Evolutionary conservation across 1,284 basidiomycete genomes (phyloP).

Genomic region (Puccinia horiana): DNA sequence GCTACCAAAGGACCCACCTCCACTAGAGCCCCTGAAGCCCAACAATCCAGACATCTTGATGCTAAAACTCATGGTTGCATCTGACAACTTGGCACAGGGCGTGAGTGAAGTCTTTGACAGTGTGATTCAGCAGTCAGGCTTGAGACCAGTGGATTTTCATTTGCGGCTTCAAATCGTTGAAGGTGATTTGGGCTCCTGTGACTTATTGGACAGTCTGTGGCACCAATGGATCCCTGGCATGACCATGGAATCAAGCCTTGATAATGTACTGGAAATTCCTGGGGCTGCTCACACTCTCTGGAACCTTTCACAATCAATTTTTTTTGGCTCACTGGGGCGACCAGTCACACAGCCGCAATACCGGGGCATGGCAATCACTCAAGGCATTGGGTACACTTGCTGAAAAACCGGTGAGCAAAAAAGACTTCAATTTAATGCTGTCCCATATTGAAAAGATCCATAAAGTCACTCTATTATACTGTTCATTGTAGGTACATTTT

Average conservation of each 20-base stretch:
- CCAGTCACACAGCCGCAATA: neutral
- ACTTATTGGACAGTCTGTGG: neutral
- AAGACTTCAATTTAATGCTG: slow-evolving; percentile 6
- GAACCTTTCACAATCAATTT: slow-evolving; percentile 6
- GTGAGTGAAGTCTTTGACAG: neutral
- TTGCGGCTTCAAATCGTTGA: neutral
- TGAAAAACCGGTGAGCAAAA: neutral
- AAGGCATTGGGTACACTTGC: neutral
- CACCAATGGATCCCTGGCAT: neutral
- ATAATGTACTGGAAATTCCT: neutral
- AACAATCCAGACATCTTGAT: neutral
- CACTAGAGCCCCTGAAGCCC: neutral
- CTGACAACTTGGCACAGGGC: slow-evolving; percentile 4
- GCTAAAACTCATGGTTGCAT: neutral
- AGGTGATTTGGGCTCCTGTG: neutral
- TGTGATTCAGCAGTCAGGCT: neutral
- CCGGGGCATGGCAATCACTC: neutral
- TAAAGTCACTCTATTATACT: neutral
- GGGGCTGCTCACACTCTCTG: slow-evolving; percentile 5
- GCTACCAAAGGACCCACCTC: neutral
- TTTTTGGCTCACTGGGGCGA: neutral
- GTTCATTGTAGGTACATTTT: neutral
- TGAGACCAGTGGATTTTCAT: neutral
- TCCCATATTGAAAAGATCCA: neutral
- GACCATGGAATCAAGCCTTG: neutral